A percentile compares a stretch with the other conserved stretches of the same genome.
Evolutionary conservation across 2,329 filamentous ascomycete genomes (phyloP).

Genomic region (Ophiostoma ulmi): DNA sequence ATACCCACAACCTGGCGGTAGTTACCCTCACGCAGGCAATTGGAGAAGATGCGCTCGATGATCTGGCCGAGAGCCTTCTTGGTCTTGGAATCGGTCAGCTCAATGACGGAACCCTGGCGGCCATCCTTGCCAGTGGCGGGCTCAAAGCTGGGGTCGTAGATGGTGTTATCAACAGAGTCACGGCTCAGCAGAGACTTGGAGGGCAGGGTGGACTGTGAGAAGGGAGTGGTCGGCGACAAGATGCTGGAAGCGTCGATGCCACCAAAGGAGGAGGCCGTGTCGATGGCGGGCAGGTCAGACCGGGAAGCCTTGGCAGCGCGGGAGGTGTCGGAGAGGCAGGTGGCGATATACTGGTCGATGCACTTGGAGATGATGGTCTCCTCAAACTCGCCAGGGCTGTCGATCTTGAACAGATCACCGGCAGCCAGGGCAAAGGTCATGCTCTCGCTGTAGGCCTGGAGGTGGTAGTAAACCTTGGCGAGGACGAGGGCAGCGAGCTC

Average conservation of each 20-base stretch:
- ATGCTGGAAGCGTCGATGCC: constrained; percentile 63
- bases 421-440: constrained; percentile 97
- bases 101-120: constrained; percentile 56
- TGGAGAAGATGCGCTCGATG: constrained; percentile 86
- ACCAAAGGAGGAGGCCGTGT: constrained; percentile 78
- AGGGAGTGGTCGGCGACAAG: constrained; percentile 86
- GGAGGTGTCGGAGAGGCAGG: constrained; percentile 51
- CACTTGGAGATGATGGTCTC: constrained; percentile 99
- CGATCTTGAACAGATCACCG: constrained; percentile 89
- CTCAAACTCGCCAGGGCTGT: constrained; percentile 89
- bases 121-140: constrained; percentile 46
- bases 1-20: constrained; percentile 97
- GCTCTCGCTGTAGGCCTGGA: constrained; percentile 98
- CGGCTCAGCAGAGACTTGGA: constrained; percentile 94
- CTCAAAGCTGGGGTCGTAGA: constrained; percentile 55
- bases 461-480: constrained; percentile 97
- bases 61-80: constrained; percentile 75
- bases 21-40: constrained; percentile 75
- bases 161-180: constrained; percentile 60
- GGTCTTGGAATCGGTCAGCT: constrained; percentile 63
- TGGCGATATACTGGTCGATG: constrained; percentile 92
- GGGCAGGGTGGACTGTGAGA: constrained; percentile 86
- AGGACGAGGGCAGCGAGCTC: constrained; percentile 91
- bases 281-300: constrained; percentile 58
- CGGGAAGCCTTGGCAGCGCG: constrained; percentile 37